Percentiles rank a stretch among this genome's conserved stretches.
These are phyloP conservation scores for Mycena alexandri DNA, from an alignment of 768 basidiomycete genomes.

Conservation along the genomic window DNA sequence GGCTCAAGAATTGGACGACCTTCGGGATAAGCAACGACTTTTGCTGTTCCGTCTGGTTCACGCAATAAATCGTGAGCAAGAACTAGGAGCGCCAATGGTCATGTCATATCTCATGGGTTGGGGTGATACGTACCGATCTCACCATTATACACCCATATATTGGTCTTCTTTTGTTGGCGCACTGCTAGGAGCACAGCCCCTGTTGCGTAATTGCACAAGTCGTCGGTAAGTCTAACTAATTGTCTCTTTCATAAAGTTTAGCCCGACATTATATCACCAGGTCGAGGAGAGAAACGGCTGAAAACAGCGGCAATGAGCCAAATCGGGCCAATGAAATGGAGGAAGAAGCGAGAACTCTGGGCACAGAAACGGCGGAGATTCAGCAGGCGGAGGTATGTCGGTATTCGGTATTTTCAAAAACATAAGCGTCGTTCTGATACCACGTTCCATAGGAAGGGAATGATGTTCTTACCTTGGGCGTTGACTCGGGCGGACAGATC, in stretches of 20 bases:
- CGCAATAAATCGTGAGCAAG: constrained; percentile 52
- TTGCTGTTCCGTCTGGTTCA: constrained; percentile 50
- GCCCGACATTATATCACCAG: too few species aligned
- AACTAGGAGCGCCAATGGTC: constrained; percentile 53
- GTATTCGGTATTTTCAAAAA: too few species aligned
- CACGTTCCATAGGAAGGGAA: constrained; percentile 18
- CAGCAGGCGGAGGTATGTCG: constrained; percentile 11
- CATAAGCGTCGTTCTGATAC: not conserved
- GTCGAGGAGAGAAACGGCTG: too few species aligned
- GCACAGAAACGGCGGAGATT: not conserved
- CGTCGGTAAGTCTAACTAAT: not conserved
- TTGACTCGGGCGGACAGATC: constrained; percentile 26
- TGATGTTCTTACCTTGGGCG: constrained; percentile 15
- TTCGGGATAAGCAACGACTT: constrained; percentile 43
- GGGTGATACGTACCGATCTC: constrained; percentile 53
- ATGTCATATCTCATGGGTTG: constrained; percentile 59
- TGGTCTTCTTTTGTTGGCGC: constrained; percentile 45
- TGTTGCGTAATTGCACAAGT: constrained; percentile 32
- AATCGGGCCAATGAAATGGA: not conserved
- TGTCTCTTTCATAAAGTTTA: too few species aligned
- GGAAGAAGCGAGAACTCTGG: not conserved
- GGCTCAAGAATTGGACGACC: constrained; percentile 29
- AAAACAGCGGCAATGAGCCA: too few species aligned
- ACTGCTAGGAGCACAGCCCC: constrained; percentile 42
- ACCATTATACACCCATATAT: constrained; percentile 51